Evolutionary conservation across 2,329 filamentous ascomycete species (phyloP).

Genomic region (Exophiala phaeomuriformis): DNA sequence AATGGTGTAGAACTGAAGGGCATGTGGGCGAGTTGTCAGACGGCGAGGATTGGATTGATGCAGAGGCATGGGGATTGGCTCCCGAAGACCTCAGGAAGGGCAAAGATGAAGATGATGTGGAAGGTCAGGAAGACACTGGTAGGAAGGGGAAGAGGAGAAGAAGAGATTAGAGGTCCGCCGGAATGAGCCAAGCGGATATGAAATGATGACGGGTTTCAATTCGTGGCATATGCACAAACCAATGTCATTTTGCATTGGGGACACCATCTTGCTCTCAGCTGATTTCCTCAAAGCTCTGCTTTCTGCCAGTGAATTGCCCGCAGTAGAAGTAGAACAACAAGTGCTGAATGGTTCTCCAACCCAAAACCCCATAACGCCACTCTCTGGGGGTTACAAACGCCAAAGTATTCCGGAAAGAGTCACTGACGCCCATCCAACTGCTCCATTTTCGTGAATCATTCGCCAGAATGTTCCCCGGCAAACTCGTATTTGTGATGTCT

Average conservation of each 20-base stretch:
- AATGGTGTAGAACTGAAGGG: constrained; percentile 56
- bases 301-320: too few relatives aligned
- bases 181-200: background rate
- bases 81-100: constrained; percentile 53
- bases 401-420: too few relatives aligned
- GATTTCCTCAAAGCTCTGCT: too few relatives aligned
- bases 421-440: too few relatives aligned
- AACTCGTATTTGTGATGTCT: too few relatives aligned
- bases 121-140: constrained; percentile 31
- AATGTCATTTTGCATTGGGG: background rate
- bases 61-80: constrained; percentile 52
- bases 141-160: constrained; percentile 24
- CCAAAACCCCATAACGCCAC: too few relatives aligned
- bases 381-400: too few relatives aligned
- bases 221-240: background rate
- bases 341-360: too few relatives aligned
- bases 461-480: background rate
- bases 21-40: constrained; percentile 61
- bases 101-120: constrained; percentile 51
- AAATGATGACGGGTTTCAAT: background rate
- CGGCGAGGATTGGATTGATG: constrained; percentile 62
- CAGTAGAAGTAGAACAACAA: too few relatives aligned
- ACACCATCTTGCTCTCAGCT: too few relatives aligned
- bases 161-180: constrained; percentile 19
- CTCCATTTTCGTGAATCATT: background rate